Evolutionary conservation across 768 basidiomycete species (phyloP).

Genomic region (Sporobolomyces roseus): DNA sequence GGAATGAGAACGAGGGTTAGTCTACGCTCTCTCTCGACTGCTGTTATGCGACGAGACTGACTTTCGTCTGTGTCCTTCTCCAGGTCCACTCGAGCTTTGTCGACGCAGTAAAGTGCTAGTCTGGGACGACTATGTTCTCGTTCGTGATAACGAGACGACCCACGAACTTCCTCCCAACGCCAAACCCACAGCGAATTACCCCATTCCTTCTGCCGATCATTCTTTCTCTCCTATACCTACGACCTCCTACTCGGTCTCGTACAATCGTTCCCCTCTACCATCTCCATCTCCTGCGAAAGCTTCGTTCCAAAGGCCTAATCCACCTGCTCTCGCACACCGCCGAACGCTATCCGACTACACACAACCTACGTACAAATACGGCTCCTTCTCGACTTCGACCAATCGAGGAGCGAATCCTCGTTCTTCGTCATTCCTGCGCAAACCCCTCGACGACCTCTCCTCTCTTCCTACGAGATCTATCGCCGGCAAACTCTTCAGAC

Average conservation of each 20-base stretch:
- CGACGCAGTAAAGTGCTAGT: slow-evolving; percentile 74
- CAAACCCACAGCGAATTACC: neutral
- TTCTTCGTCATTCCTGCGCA: slow-evolving; percentile 58
- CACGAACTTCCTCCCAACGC: neutral
- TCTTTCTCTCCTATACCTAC: no score
- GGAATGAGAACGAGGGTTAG: slow-evolving; percentile 29
- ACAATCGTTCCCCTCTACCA: neutral
- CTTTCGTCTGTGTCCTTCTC: no score
- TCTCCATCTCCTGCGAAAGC: neutral
- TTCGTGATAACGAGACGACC: slow-evolving; percentile 11
- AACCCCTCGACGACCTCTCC: slow-evolving; percentile 53
- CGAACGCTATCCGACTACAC: slow-evolving; percentile 9
- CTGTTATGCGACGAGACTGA: no score
- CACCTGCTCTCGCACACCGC: neutral
- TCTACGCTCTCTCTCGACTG: no score
- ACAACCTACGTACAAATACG: neutral
- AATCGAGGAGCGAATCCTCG: slow-evolving; percentile 65
- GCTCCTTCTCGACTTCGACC: neutral
- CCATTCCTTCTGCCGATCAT: neutral
- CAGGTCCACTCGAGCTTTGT: slow-evolving; percentile 88
- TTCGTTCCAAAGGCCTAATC: neutral
- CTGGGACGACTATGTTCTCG: slow-evolving; percentile 72
- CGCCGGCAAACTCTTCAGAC: no score
- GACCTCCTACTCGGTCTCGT: no score
- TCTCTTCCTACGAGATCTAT: neutral